Evolutionary conservation across 345 rosid genomes (phyloP).

Genomic region (Barbarea vulgaris): DNA sequence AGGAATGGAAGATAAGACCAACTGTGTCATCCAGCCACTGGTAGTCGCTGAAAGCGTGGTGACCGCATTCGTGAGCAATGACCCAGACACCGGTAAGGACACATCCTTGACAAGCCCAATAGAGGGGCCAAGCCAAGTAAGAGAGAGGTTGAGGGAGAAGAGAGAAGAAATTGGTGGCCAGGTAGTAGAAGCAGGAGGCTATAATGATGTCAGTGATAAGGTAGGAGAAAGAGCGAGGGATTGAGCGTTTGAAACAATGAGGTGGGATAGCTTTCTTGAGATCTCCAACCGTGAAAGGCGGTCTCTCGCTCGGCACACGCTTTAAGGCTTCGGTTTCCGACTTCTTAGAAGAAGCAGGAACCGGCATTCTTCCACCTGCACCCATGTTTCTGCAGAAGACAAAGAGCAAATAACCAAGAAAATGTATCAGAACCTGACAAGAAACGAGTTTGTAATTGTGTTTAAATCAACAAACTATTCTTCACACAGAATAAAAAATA

Average conservation of each 20-base stretch:
- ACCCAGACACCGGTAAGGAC: conserved; percentile 85
- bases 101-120: conserved; percentile 84
- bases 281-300: conserved; percentile 71
- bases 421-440: conserved; percentile 27
- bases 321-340: conserved; percentile 39
- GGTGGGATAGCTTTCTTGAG: conserved; percentile 86
- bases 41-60: conserved; percentile 92
- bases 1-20: conserved; percentile 82
- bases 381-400: conserved; percentile 58
- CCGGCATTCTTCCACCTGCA: conserved; percentile 78
- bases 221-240: conserved; percentile 75
- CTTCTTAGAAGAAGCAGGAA: conserved; percentile 46
- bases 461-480: background rate
- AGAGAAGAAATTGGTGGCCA: conserved; percentile 60
- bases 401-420: background rate
- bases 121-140: conserved; percentile 74
- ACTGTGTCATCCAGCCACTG: conserved; percentile 86
- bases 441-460: background rate
- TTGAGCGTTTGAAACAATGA: conserved; percentile 86
- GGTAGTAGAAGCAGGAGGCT: conserved; percentile 55
- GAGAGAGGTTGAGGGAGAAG: conserved; percentile 60
- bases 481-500: background rate
- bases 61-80: conserved; percentile 93
- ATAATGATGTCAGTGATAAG: conserved; percentile 58
- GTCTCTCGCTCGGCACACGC: conserved; percentile 65